Base-by-base conservation (phyloP, 495 filamentous ascomycete species). In the Neurospora sp. region DNA sequence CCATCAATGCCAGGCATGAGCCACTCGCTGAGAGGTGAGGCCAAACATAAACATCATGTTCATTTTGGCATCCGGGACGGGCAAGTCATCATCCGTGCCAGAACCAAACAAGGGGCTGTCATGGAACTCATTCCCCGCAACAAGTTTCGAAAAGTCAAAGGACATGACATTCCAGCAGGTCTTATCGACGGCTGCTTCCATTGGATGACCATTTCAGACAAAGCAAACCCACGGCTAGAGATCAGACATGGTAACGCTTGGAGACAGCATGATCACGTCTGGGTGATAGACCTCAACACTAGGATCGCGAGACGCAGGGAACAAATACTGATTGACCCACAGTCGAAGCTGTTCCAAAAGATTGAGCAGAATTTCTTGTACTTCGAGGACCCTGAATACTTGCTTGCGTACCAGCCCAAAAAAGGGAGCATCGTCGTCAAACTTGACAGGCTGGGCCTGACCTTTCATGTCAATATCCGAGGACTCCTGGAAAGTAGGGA, bases 401-500 rank as follows among this genome's bases (percentile, higher is more conserved):
- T 72, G 4, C 35, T 68, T 42, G 40, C 41, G n/a, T 72, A 39
- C 16, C 71, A 72, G 20, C 48, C 70, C 8, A 7, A 5, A 35
- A 40, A 39, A 18, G 18, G 48, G 48, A 35, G 7, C 31, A 44
- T 44, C 40, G 0, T 41, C 5, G 71, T 72, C 48, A 39, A 72
- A 61, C 44, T 72, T n/a, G 20, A 61, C 14, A 8, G 40, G 3
- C 71, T 72, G n/a, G 48, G 38, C 1, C 71, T 72, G 18, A 22
- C 31, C 31, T 68, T 72, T 22, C 40, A 3, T 3, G 20, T 72
- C 16, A 72, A 72, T 31, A 7, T 41, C 31, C 8, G 40, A 18
- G 71, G 71, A 5, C 71, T 72, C 10, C 40, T 72, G 11, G 37
- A 72, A 22, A 69, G 44, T 22, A 61, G 48, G 20, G 71, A 72